Percentiles rank a stretch among this genome's conserved stretches.
Evolutionary conservation across 225 moss, liverwort and hornwort species (phyloP).

Genomic region (Straminergon stramineum): DNA sequence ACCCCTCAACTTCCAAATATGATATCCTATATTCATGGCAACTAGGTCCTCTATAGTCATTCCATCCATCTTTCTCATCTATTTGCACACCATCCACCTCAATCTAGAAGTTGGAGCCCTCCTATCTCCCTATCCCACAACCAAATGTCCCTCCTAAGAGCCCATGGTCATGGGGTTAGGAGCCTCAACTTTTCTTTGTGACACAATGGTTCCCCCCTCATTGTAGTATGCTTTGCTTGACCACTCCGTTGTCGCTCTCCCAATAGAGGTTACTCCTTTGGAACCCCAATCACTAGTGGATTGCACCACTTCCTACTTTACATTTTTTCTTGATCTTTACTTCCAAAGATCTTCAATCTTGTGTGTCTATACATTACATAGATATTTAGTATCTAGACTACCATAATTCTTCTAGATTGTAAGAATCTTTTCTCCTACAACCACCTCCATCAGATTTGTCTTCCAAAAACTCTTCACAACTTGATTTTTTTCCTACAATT

Average conservation of each 20-base stretch:
- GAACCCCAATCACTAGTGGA: background rate
- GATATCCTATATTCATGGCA: background rate
- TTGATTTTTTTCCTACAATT: background rate
- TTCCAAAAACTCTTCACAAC: background rate
- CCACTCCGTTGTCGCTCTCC: rapidly evolving
- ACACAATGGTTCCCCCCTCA: rapidly evolving
- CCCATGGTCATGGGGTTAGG: rapidly evolving
- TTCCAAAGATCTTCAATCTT: background rate
- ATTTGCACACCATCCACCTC: rapidly evolving
- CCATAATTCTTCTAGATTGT: background rate
- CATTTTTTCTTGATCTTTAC: background rate
- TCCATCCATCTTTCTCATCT: background rate
- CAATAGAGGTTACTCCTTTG: background rate
- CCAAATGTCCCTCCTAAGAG: background rate
- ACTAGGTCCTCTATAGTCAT: background rate
- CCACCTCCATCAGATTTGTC: background rate
- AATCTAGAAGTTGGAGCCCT: rapidly evolving
- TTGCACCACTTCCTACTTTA: background rate
- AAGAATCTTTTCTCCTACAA: background rate
- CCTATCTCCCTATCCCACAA: background rate
- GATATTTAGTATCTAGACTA: background rate
- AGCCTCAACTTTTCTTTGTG: background rate
- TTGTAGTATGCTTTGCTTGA: background rate
- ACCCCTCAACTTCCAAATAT: background rate
- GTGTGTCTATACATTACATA: background rate